phyloP scores from a whole-genome alignment of 2,329 filamentous ascomycete genomes.

The Alternaria arbusti region DNA sequence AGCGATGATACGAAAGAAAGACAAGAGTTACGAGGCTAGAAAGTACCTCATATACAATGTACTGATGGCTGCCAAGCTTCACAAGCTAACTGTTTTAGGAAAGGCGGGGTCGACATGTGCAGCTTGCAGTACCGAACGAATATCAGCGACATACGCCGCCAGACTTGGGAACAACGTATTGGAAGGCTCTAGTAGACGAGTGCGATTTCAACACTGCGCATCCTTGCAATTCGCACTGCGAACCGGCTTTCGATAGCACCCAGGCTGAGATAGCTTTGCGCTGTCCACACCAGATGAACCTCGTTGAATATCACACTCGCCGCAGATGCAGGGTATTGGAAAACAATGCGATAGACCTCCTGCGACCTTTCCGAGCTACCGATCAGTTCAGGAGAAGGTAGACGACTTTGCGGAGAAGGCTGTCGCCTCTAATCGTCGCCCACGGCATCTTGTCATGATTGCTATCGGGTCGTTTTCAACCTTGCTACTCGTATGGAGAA shows the following conservation, averaged over 20 bases:
- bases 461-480: no score
- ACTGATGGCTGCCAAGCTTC: neutral
- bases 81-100: slow-evolving; percentile 10
- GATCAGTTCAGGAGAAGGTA: no score
- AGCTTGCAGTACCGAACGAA: neutral
- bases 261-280: neutral
- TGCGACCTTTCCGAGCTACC: no score
- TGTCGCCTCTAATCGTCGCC: no score
- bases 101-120: slow-evolving; percentile 9
- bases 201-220: neutral
- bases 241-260: neutral
- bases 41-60: no score
- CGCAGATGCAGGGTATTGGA: no score
- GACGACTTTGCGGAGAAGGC: no score
- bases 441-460: no score
- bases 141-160: neutral
- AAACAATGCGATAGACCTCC: no score
- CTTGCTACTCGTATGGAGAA: neutral
- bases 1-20: neutral
- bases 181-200: neutral
- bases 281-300: neutral
- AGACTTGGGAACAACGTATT: neutral
- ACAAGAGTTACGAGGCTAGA: neutral
- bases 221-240: neutral
- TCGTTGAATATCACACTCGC: no score